A percentile compares a stretch with the other conserved stretches of the same genome.
Conservation (phyloP, 352 stramenopile species). For the Globisporangium acanthophoron region DNA sequence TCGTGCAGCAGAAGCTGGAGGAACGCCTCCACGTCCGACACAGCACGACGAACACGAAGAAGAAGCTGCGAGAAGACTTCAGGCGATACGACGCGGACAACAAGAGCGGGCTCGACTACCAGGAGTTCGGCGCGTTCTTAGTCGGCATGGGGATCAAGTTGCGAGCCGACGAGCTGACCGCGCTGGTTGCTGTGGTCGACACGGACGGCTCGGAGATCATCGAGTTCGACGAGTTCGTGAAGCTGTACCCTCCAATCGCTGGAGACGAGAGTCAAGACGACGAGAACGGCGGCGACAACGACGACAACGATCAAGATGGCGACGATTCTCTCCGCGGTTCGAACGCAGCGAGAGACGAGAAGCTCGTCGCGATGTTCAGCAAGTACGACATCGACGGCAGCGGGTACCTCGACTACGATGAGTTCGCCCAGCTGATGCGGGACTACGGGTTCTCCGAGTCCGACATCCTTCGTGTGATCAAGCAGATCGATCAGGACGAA, state of each 20-base stretch:
- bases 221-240: constrained; percentile 37
- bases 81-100: constrained; percentile 41
- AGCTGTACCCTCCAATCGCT: constrained; percentile 11
- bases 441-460: constrained; percentile 26
- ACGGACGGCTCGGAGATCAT: constrained; percentile 36
- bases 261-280: not conserved
- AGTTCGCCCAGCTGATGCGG: constrained; percentile 28
- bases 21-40: not conserved
- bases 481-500: constrained; percentile 22
- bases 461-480: constrained; percentile 22
- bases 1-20: constrained; percentile 19
- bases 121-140: constrained; percentile 57
- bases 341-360: constrained; percentile 4
- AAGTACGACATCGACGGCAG: constrained; percentile 34
- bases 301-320: not conserved
- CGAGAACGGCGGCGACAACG: not conserved
- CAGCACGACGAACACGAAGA: constrained; percentile 13
- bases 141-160: constrained; percentile 53
- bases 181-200: constrained; percentile 37
- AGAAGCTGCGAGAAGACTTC: constrained; percentile 34
- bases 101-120: constrained; percentile 43
- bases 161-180: constrained; percentile 28
- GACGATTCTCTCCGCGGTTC: not conserved
- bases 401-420: constrained; percentile 24
- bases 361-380: constrained; percentile 23